phyloP scores from a whole-genome alignment of 2,329 filamentous ascomycete genomes.

The Cladophialophora carrionii region DNA sequence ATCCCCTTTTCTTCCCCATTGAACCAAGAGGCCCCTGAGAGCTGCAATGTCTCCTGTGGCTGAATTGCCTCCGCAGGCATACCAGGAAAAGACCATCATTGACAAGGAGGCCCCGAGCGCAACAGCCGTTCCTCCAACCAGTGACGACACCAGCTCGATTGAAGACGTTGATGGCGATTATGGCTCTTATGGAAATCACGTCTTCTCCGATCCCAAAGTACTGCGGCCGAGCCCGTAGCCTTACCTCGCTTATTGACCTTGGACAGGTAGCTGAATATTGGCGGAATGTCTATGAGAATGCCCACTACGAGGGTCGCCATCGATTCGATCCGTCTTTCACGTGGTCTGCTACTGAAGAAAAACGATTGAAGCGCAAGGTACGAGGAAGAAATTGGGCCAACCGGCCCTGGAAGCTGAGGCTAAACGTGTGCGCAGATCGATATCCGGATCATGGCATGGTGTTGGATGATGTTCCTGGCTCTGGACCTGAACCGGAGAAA shows the following conservation, averaged over 20 bases:
- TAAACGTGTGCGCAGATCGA: constrained; percentile 35
- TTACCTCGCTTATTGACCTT: neutral
- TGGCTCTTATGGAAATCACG: neutral
- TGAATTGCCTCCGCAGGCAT: neutral
- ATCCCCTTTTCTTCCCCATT: neutral
- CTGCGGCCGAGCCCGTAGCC: neutral
- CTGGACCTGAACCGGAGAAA: constrained; percentile 61
- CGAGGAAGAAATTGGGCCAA: neutral
- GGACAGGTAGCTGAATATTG: constrained; percentile 55
- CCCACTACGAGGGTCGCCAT: constrained; percentile 52
- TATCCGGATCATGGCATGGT: constrained; percentile 38
- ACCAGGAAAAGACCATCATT: neutral
- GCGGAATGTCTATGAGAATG: constrained; percentile 58
- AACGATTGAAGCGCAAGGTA: constrained; percentile 32
- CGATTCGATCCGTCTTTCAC: constrained; percentile 45
- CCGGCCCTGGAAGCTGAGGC: neutral
- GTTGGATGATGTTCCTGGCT: constrained; percentile 60
- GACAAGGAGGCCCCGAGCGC: neutral
- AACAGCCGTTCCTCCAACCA: neutral
- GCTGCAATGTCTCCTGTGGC: neutral
- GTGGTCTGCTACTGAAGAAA: constrained; percentile 34
- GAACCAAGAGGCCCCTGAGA: neutral
- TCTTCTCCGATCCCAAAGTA: neutral
- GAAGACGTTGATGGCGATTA: constrained; percentile 9
- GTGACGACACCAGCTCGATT: constrained; percentile 2